Evolutionary conservation across 257 asterid genomes (phyloP), one percentile per base, ranked within the genome.

Genomic region (Solanum commersonii): DNA sequence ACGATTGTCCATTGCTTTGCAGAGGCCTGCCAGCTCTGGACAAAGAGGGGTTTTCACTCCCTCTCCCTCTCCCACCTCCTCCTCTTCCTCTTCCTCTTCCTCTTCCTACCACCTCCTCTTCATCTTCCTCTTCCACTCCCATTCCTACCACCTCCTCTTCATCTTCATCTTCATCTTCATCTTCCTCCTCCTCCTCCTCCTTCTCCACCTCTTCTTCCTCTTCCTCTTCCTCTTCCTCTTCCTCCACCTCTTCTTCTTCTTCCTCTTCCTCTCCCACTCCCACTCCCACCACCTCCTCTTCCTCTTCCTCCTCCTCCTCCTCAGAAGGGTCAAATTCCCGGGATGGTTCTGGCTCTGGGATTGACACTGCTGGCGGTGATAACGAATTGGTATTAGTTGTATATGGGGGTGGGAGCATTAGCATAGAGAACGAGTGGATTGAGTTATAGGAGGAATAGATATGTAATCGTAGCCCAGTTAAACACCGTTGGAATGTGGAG

Each of bases 1-100:
- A 18, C 94, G 93, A 90, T 92, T 84, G 87, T 90, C 90, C 98
- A 95, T 95, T 65, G 87, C 87, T 77, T 81, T 90, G 87, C 98
- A 95, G n/a, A 92, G 91, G 70, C 42, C 67, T 88, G 90, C 94
- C 7, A 95, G 90, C 91, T 94, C 98, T 6, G 95, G 91, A 42
- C 34, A 81, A 29, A 2, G 31, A 37, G 59, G 84, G 12, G 23
- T 37, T 68, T 13, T n/a, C 82, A 65, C 40, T 88, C 25, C 82
- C 83, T 22, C 25, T 25, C 44, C 9, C 25, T 10, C 5, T 0
- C 29, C 90, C 5, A 37, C 40, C 15, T n/a, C 46, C 8, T 3
- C 72, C 10, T 1, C 40, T 7, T 1, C 40, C 10, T 8, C 40
- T 8, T 4, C 73, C 12, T 9, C 44, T 10, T 1, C 46, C 13